Evolutionary conservation across 2,329 filamentous ascomycete genomes (phyloP), one percentile per base, ranked within the genome.

Genomic region (Calonectria hawksworthii): DNA sequence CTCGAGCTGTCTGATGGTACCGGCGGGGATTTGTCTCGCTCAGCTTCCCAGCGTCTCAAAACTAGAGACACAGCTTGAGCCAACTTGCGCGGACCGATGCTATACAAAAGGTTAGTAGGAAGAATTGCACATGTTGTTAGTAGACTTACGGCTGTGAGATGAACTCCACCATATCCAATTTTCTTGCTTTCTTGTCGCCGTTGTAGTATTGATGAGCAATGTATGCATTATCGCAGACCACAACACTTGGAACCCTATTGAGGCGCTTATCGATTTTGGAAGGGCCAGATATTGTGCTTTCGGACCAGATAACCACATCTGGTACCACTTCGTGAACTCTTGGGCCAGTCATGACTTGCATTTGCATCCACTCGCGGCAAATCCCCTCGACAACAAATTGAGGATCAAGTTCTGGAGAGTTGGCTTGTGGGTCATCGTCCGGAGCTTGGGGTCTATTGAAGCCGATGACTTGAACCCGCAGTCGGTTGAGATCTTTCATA

Each of bases 71-170:
- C 77, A 2, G 83, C 79, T 26, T 83, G 83, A 18, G 84, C 83
- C 0, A 86, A 75, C 51, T 86, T 86, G 4, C 85, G 81, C 16
- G 85, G 85, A 1, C 85, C 84, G 6, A 84, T 78, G 1, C 84
- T 86, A 38, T 9, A 26, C 11, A 4, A 3, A 3, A 4, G 1
- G 47, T 64, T 2, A 63, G 63, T 21, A 72, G 41, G 21, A 5
- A 8, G 52, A 11, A 18, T 21, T 2, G 34, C 6, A 1, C 23
- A 11, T 4, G 0, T 0, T 3, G 30, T 16, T 4, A 1, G 9
- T 8, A 0, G 3, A 28, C 85, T 80, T 73, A 85, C 82, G 86
- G 86, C 21, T 85, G 85, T 16, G 85, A 84, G 16, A 86, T 81
- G 32, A 85, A 86, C 61, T 86, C 85, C 7, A 84, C 80, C 4